Evolutionary conservation across 2,329 filamentous ascomycete genomes (phyloP).

Genomic region (Cladosporium austrohemisphaericum): DNA sequence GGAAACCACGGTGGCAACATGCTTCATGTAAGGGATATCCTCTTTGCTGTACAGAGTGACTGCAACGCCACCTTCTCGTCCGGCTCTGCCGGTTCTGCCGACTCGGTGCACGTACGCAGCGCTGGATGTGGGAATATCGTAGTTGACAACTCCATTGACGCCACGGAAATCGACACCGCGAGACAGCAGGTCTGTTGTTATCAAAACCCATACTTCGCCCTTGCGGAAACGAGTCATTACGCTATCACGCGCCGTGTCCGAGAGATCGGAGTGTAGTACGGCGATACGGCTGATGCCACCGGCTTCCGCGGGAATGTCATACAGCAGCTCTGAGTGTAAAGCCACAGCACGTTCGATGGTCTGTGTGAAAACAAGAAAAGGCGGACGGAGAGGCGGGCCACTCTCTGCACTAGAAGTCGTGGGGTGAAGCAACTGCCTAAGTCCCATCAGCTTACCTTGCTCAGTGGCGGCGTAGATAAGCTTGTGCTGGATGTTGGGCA

Average conservation of each 20-base stretch:
- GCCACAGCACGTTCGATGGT: constrained; percentile 88
- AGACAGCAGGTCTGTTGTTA: constrained; percentile 90
- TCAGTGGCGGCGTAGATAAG: constrained; percentile 90
- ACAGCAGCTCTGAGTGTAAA: constrained; percentile 82
- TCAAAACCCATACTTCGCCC: constrained; percentile 92
- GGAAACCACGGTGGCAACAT: constrained; percentile 87
- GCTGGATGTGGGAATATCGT: constrained; percentile 88
- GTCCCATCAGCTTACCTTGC: constrained; percentile 84
- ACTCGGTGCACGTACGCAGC: constrained; percentile 92
- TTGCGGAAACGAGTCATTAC: constrained; percentile 88
- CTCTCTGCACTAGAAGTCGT: constrained; percentile 56
- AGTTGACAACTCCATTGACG: constrained; percentile 94
- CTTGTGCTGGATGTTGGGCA: constrained; percentile 86
- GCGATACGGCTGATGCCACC: constrained; percentile 81
- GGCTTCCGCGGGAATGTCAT: constrained; percentile 86
- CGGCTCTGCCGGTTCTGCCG: constrained; percentile 84
- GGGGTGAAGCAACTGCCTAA: constrained; percentile 85
- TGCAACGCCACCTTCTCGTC: constrained; percentile 79
- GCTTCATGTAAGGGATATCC: constrained; percentile 84
- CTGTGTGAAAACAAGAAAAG: constrained; percentile 93
- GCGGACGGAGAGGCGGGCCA: constrained; percentile 63
- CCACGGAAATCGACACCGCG: constrained; percentile 93
- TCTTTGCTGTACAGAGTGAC: constrained; percentile 96
- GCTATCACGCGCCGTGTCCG: constrained; percentile 67
- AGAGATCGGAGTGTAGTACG: constrained; percentile 82